phyloP scores from a whole-genome alignment of 108 stramenopile species.

The Aurantiochytrium sp. region DNA sequence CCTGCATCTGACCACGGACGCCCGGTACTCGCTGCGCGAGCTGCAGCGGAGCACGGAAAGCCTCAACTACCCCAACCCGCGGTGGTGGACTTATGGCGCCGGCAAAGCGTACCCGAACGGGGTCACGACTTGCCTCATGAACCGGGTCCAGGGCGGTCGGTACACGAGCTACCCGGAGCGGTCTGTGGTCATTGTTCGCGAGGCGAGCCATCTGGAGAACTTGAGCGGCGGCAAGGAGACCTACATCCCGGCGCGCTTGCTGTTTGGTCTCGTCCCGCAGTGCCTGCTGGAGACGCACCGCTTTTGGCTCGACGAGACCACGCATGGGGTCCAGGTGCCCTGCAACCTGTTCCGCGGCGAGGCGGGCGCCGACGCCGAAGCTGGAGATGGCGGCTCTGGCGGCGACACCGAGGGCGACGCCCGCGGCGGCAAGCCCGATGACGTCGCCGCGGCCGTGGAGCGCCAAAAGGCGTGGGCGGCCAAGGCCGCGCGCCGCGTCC shows the following conservation, averaged over 20 bases:
- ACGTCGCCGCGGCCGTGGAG: background rate
- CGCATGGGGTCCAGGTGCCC: background rate
- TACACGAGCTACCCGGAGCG: background rate
- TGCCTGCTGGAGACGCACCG: background rate
- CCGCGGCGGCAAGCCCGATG: no score
- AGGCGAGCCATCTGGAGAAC: conserved; percentile 18
- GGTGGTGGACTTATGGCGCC: conserved; percentile 33
- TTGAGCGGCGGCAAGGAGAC: conserved; percentile 37
- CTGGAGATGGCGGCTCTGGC: background rate
- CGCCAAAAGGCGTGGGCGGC: background rate
- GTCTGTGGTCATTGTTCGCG: conserved; percentile 20
- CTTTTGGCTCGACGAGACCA: conserved; percentile 40
- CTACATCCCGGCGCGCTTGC: conserved; percentile 32
- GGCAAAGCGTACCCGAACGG: conserved; percentile 33
- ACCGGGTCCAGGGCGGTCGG: background rate
- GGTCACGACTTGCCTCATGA: background rate
- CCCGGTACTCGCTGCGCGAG: conserved; percentile 38
- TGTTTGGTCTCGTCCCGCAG: conserved; percentile 35
- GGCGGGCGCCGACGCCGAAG: background rate
- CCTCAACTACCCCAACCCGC: background rate
- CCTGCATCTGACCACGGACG: conserved; percentile 36
- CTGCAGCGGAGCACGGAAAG: conserved; percentile 21
- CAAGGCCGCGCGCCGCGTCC: background rate
- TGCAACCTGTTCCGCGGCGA: background rate
- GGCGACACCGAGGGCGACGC: background rate